These are phyloP conservation scores for Penicillium silybi DNA, from an alignment of 495 filamentous ascomycete species.

Conservation along the genomic window DNA sequence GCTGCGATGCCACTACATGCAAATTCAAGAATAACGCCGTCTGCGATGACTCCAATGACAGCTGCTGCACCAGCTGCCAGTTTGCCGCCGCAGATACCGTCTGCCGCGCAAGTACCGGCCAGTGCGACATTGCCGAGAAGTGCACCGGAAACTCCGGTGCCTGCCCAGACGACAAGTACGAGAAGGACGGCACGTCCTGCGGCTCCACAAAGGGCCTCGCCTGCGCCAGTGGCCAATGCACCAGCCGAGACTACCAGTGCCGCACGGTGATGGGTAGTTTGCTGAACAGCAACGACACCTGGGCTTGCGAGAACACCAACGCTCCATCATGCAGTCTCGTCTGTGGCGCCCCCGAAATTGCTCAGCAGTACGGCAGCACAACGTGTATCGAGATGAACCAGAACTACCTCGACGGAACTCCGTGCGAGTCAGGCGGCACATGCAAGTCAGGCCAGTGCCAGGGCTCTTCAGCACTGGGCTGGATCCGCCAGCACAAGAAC, in stretches of 20 bases:
- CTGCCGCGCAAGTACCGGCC: conserved; percentile 73
- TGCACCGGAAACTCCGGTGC: conserved; percentile 69
- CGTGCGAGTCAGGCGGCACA: conserved; percentile 74
- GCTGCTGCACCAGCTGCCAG: conserved; percentile 80
- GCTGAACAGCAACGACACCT: conserved; percentile 71
- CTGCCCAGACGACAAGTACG: conserved; percentile 69
- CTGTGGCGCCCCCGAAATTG: conserved; percentile 70
- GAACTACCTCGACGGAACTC: conserved; percentile 92
- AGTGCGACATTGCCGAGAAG: conserved; percentile 79
- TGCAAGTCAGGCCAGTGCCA: conserved; percentile 72
- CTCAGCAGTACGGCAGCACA: conserved; percentile 28
- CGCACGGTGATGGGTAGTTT: conserved; percentile 79
- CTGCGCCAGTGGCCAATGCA: conserved; percentile 94
- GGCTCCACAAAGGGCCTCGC: conserved; percentile 54
- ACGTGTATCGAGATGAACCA: conserved; percentile 70
- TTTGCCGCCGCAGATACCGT: conserved; percentile 62
- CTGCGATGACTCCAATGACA: conserved; percentile 88
- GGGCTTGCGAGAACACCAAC: conserved; percentile 65
- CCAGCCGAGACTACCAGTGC: conserved; percentile 87
- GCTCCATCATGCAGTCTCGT: conserved; percentile 62
- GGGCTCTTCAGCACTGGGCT: conserved; percentile 59
- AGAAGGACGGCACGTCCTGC: conserved; percentile 67
- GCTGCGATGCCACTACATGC: conserved; percentile 86
- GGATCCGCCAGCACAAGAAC: conserved; percentile 66
- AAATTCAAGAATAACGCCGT: conserved; percentile 72